These are phyloP conservation scores for Nepenthes alata DNA, from an alignment of 179 eudicot genomes.

Conservation along the genomic window DNA sequence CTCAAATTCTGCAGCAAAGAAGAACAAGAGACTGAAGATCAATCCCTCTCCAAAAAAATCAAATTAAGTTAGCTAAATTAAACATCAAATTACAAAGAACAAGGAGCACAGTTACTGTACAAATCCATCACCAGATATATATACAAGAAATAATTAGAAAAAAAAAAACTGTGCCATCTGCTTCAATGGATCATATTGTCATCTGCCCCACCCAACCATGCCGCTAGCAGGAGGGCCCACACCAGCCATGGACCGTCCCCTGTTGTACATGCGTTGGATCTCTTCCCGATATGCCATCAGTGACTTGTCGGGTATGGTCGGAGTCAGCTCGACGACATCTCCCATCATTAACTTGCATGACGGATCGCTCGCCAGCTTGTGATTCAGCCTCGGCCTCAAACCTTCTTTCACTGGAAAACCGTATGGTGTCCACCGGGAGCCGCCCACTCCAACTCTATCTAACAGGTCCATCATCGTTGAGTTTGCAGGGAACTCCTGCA, in stretches of 20 bases:
- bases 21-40: no score
- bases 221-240: no score
- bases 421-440: conserved; percentile 45
- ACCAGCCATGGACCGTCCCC: conserved; percentile 31
- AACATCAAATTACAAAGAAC: no score
- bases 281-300: conserved; percentile 69
- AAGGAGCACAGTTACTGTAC: no score
- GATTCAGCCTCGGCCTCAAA: conserved; percentile 68
- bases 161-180: no score
- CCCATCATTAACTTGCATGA: conserved; percentile 78
- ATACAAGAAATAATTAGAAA: no score
- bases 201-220: no score
- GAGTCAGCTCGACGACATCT: conserved; percentile 78
- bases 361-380: conserved; percentile 54
- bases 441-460: conserved; percentile 46
- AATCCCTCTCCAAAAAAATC: no score
- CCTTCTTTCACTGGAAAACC: conserved; percentile 62
- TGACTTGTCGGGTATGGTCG: conserved; percentile 69
- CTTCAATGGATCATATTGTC: no score
- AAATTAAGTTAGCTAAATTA: no score
- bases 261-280: conserved; percentile 83
- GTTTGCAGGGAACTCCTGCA: conserved; percentile 66
- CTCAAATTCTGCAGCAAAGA: no score
- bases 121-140: no score
- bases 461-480: conserved; percentile 58